Conservation (phyloP, 352 stramenopile genomes). For the Globisporangium megalacanthum region DNA sequence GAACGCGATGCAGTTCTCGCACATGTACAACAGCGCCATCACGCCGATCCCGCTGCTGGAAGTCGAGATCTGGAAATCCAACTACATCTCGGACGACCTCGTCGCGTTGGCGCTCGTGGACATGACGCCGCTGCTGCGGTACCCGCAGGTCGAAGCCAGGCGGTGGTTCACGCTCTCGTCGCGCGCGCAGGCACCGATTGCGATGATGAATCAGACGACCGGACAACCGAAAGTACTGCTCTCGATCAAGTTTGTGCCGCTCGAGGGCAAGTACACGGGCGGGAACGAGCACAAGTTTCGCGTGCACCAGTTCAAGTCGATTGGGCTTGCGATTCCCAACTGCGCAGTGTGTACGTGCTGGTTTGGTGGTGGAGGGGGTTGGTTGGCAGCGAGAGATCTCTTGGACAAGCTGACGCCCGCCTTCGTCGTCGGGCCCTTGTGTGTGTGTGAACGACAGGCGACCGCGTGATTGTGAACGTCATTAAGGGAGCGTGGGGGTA, state of each 20-base stretch:
- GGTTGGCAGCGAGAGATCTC: no score
- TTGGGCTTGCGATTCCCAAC: conserved; percentile 72
- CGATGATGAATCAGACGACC: conserved; percentile 37
- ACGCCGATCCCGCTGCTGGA: conserved; percentile 79
- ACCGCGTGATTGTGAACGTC: conserved; percentile 82
- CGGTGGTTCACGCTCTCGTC: conserved; percentile 82
- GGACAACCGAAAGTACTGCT: conserved; percentile 63
- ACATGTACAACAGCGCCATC: conserved; percentile 89
- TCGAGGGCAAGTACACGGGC: conserved; percentile 45
- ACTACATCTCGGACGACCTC: conserved; percentile 76
- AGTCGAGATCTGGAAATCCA: conserved; percentile 84
- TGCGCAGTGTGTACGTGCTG: conserved; percentile 66
- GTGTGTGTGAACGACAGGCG: conserved; percentile 24
- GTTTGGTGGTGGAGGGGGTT: not conserved
- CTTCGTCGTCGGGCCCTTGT: not conserved
- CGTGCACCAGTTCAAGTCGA: conserved; percentile 82
- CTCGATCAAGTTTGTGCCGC: conserved; percentile 72
- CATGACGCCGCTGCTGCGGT: conserved; percentile 76
- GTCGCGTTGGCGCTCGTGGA: conserved; percentile 74
- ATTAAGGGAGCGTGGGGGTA: conserved; percentile 79
- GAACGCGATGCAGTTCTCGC: conserved; percentile 78
- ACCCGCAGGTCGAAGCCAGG: conserved; percentile 61
- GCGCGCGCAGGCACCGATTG: conserved; percentile 26
- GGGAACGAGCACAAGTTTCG: conserved; percentile 82
- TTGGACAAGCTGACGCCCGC: not conserved